phyloP scores from a whole-genome alignment of 139 green algal genomes.

The Coelastrella sp. region DNA sequence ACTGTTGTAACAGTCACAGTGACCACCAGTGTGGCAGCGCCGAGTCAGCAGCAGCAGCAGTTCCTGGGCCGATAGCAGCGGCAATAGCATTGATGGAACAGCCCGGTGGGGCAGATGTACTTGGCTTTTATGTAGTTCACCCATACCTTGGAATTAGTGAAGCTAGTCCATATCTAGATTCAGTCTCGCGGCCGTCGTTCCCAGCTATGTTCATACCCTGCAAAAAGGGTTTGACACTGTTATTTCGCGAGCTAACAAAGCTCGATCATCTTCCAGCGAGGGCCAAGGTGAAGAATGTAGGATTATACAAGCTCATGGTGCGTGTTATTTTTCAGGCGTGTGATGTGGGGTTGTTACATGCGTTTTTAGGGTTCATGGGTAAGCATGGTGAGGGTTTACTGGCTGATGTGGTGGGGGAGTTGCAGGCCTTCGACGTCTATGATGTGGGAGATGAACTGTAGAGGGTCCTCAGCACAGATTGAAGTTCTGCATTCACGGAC shows the following conservation, averaged over 20 bases:
- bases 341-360: background rate
- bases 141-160: background rate
- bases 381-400: constrained; percentile 9
- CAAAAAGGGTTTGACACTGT: background rate
- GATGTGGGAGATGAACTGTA: too few species aligned
- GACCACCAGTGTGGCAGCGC: background rate
- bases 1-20: background rate
- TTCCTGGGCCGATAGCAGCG: background rate
- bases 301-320: background rate
- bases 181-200: background rate
- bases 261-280: background rate
- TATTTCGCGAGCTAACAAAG: background rate
- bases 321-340: background rate
- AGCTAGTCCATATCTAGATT: background rate
- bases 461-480: too few species aligned
- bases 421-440: background rate
- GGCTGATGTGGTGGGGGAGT: background rate
- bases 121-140: background rate
- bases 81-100: background rate
- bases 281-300: background rate
- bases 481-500: too few species aligned
- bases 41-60: background rate
- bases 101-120: background rate
- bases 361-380: constrained; percentile 11
- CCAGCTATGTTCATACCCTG: constrained; percentile 4